A percentile compares a stretch with the other conserved stretches of the same genome.
Evolutionary conservation across 805 yeast genomes (phyloP).

Genomic region (Ogataea neopini): DNA sequence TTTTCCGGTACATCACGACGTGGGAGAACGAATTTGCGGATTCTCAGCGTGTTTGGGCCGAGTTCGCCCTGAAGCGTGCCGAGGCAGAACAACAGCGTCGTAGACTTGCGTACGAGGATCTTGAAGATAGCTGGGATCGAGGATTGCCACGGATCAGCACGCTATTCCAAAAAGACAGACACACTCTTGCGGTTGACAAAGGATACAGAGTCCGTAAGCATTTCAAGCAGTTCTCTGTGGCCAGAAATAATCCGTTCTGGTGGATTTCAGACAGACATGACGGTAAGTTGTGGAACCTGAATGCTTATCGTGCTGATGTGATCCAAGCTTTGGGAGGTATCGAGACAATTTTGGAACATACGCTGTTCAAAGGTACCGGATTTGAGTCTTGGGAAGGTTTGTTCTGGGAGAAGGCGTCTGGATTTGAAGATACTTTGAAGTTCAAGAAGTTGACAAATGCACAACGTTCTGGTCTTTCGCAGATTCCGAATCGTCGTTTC

Average conservation of each 20-base stretch:
- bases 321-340: slow-evolving; percentile 97
- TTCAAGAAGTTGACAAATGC: slow-evolving; percentile 96
- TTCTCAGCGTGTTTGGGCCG: slow-evolving; percentile 97
- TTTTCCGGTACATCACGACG: slow-evolving; percentile 86
- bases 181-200: slow-evolving; percentile 90
- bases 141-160: slow-evolving; percentile 97
- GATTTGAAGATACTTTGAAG: slow-evolving; percentile 94
- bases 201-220: slow-evolving; percentile 86
- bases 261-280: slow-evolving; percentile 95
- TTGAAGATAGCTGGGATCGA: slow-evolving; percentile 94
- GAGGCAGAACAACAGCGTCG: slow-evolving; percentile 86
- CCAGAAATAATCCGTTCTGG: slow-evolving; percentile 89
- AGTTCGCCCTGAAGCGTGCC: slow-evolving; percentile 84
- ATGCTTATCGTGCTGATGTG: slow-evolving; percentile 91
- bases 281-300: slow-evolving; percentile 93
- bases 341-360: slow-evolving; percentile 93
- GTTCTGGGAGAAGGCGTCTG: slow-evolving; percentile 97
- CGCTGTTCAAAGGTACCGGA: slow-evolving; percentile 94
- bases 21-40: slow-evolving; percentile 97
- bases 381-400: slow-evolving; percentile 98
- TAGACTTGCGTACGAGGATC: slow-evolving; percentile 85
- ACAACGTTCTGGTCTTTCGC: slow-evolving; percentile 94
- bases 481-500: slow-evolving; percentile 95
- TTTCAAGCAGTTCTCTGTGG: slow-evolving; percentile 69
- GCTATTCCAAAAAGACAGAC: slow-evolving; percentile 90